Evolutionary conservation across 345 rosid species (phyloP), one percentile per base, ranked within the genome.

Genomic region (Salix suchowensis): DNA sequence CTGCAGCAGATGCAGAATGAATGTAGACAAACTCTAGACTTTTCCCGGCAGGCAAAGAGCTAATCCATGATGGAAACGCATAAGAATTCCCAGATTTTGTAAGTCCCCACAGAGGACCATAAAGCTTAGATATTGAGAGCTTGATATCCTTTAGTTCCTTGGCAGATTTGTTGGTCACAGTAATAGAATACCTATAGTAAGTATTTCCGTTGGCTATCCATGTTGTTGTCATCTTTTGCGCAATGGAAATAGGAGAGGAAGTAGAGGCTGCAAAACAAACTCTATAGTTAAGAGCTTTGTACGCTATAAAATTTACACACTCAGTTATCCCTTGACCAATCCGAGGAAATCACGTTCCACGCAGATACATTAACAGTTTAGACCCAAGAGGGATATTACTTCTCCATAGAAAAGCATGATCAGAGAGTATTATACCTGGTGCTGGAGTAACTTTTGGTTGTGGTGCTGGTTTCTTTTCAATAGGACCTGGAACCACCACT

Each of bases 21-120:
- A 96, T 88, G 88, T 96, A 96, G 64, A 93, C 95, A 61, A 96
- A 96, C 84, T 92, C 96, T 5, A 96, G 82, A 52, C 94, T 89
- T 74, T 92, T 89, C 26, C 97, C 97, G 0, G 97, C 81, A 19
- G 90, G 85, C 52, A 96, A 79, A 19, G 89, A 83, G 70, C 78
- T 85, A 62, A 96, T 80, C 99, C 98, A 96, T 23, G 90, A 79
- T 4, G 98, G 99, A 60, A 93, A 87, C 62, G 83, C 83, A 34
- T 89, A 96, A 9, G 88, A 88, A 75, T 83, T 79, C 39, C 89
- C 91, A 3, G 81, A 54, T 75, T 88, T 88, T 0, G 82, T 81
- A 60, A 96, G 86, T 76, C 99, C 99, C 99, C 99, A 96, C 16
- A 96, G 44, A 6, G 99, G 98, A 81, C 98, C 99, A 50, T 93